These are phyloP conservation scores for Pseudomicrostroma phylloplanum DNA, from an alignment of 1,284 basidiomycete species.

Conservation along the genomic window DNA sequence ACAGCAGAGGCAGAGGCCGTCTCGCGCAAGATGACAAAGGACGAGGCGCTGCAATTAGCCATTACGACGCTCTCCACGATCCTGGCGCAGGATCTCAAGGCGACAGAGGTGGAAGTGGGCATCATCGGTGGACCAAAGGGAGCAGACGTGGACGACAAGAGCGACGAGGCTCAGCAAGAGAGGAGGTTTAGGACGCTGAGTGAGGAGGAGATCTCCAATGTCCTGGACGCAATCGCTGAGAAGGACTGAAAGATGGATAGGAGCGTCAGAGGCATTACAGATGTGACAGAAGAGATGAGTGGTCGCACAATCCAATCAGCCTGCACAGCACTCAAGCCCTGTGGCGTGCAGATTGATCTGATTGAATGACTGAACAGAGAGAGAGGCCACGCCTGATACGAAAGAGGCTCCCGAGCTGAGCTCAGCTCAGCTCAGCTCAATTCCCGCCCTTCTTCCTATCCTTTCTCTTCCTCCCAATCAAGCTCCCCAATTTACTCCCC, in stretches of 20 bases:
- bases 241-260: constrained; percentile 36
- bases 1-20: constrained; percentile 28
- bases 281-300: no score
- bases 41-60: constrained; percentile 64
- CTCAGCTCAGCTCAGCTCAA: constrained; percentile 7
- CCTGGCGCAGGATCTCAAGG: constrained; percentile 88
- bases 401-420: no score
- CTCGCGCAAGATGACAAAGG: constrained; percentile 24
- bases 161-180: constrained; percentile 24
- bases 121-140: constrained; percentile 47
- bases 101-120: constrained; percentile 57
- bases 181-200: constrained; percentile 39
- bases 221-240: constrained; percentile 47
- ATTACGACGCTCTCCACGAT: constrained; percentile 90
- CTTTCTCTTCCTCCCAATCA: constrained; percentile 46
- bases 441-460: constrained; percentile 19
- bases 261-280: neutral
- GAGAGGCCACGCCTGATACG: no score
- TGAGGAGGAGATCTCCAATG: constrained; percentile 37
- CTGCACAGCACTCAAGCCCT: no score
- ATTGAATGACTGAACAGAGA: no score
- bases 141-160: constrained; percentile 12
- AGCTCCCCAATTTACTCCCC: constrained; percentile 22
- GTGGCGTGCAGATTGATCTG: no score
- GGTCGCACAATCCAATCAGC: no score